A percentile compares a stretch with the other conserved stretches of the same genome.
Evolutionary conservation across 768 basidiomycete species (phyloP).

Genomic region (Cubamyces sp.): DNA sequence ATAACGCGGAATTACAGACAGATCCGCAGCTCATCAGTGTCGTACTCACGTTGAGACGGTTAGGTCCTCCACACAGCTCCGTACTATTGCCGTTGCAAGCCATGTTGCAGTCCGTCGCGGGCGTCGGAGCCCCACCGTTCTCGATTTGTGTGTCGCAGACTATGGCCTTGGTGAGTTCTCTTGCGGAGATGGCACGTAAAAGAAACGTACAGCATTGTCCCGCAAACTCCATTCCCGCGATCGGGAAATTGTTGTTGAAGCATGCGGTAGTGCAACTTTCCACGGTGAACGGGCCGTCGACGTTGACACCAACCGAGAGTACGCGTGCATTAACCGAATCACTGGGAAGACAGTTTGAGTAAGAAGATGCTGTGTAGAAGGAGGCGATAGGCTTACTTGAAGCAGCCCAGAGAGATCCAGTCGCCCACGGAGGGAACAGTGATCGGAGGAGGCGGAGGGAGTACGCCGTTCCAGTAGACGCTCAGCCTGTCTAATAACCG

Average conservation of each 20-base stretch:
- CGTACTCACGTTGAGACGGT: constrained; percentile 53
- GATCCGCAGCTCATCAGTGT: background rate
- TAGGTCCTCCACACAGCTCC: constrained; percentile 76
- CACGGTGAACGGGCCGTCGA: constrained; percentile 51
- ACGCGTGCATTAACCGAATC: constrained; percentile 41
- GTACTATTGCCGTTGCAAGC: constrained; percentile 61
- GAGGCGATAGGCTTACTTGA: constrained; percentile 49
- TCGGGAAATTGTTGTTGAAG: constrained; percentile 52
- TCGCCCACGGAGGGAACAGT: constrained; percentile 58
- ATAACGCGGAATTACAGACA: background rate
- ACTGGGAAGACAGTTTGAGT: constrained; percentile 28
- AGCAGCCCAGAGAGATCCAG: constrained; percentile 79
- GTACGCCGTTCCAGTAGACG: constrained; percentile 63
- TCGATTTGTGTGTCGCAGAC: constrained; percentile 54
- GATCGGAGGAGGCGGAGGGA: constrained; percentile 58
- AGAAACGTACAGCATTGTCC: constrained; percentile 33
- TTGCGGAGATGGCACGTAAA: background rate
- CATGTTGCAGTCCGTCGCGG: constrained; percentile 67
- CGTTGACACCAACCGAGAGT: constrained; percentile 38
- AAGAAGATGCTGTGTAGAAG: background rate
- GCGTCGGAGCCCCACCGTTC: constrained; percentile 50
- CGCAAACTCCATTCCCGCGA: constrained; percentile 46
- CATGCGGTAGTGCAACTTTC: constrained; percentile 65
- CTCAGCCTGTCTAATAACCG: constrained; percentile 47
- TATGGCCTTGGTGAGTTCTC: constrained; percentile 31